Conservation (phyloP, 2,329 filamentous ascomycete genomes). For the Apiospora pterosperma region DNA sequence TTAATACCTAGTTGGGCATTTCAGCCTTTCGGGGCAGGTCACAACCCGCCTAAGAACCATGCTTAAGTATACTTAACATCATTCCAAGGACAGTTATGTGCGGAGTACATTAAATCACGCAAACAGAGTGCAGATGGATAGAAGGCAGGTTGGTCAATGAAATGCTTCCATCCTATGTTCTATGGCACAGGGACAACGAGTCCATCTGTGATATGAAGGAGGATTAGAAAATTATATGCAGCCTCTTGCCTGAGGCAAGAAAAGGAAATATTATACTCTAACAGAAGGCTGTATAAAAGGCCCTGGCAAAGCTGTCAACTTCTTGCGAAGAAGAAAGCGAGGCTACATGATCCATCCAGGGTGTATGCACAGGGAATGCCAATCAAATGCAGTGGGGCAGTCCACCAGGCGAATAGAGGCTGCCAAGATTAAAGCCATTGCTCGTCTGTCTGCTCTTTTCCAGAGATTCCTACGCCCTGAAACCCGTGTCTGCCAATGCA, state of each 20-base stretch:
- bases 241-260: background rate
- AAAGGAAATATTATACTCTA: conserved; percentile 6
- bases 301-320: background rate
- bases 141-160: background rate
- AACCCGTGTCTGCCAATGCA: conserved; percentile 1
- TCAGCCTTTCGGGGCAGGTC: no score
- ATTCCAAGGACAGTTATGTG: no score
- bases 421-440: conserved; percentile 4
- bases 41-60: no score
- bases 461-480: background rate
- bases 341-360: background rate
- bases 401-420: background rate
- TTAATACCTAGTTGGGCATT: no score
- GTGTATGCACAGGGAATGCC: background rate
- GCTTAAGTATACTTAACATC: no score
- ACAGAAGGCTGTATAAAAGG: background rate
- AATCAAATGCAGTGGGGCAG: background rate
- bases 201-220: background rate
- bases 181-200: background rate
- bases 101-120: background rate
- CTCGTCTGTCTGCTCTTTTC: background rate
- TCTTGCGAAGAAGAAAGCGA: background rate
- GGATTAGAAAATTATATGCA: background rate
- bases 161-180: background rate
- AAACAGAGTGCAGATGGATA: background rate